These are phyloP conservation scores for Erythrobasidium hasegawianum DNA, from an alignment of 1,284 basidiomycete genomes.

Conservation along the genomic window DNA sequence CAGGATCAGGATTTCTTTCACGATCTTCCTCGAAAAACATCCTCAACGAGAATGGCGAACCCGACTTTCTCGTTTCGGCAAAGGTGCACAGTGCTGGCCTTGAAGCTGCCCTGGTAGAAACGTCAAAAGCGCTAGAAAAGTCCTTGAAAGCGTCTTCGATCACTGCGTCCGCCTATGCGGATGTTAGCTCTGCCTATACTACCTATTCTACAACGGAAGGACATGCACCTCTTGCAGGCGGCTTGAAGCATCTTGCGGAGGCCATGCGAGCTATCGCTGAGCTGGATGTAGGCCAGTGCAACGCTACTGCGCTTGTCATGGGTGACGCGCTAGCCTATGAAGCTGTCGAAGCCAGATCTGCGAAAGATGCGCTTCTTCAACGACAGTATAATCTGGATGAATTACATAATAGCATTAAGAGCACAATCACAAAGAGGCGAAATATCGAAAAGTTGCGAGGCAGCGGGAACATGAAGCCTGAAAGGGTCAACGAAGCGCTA, in stretches of 20 bases:
- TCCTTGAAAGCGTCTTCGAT: slow-evolving; percentile 59
- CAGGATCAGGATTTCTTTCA: slow-evolving; percentile 19
- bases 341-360: slow-evolving; percentile 86
- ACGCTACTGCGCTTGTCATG: slow-evolving; percentile 85
- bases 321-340: slow-evolving; percentile 90
- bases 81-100: slow-evolving; percentile 83
- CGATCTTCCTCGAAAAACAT: slow-evolving; percentile 43
- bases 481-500: slow-evolving; percentile 84
- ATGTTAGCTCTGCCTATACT: slow-evolving; percentile 54
- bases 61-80: slow-evolving; percentile 64
- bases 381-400: slow-evolving; percentile 84
- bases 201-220: slow-evolving; percentile 82
- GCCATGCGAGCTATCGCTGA: slow-evolving; percentile 35
- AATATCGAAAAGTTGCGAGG: slow-evolving; percentile 86
- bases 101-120: slow-evolving; percentile 81
- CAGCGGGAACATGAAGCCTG: slow-evolving; percentile 75
- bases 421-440: slow-evolving; percentile 81
- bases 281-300: slow-evolving; percentile 45
- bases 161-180: slow-evolving; percentile 35
- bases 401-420: slow-evolving; percentile 82
- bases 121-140: slow-evolving; percentile 79
- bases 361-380: slow-evolving; percentile 80
- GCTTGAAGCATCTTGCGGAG: slow-evolving; percentile 39
- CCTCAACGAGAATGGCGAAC: slow-evolving; percentile 57
- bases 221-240: slow-evolving; percentile 56